Conservation (phyloP, 495 filamentous ascomycete genomes). For the Tuber umbilicatum region DNA sequence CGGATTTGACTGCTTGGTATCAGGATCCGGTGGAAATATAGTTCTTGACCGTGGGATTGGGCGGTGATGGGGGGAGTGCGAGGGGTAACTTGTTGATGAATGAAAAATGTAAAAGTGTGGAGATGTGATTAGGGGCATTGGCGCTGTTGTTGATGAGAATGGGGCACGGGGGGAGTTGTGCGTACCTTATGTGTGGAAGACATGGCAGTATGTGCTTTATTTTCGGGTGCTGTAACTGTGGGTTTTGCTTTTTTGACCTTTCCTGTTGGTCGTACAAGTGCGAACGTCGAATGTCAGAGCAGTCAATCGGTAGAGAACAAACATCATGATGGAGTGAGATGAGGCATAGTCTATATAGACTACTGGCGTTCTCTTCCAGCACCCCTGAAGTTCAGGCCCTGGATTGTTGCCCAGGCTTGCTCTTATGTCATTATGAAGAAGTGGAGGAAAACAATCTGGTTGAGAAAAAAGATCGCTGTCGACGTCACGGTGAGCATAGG, state of each 20-base stretch:
- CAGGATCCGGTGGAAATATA: conserved; percentile 14
- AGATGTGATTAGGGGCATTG: conserved; percentile 15
- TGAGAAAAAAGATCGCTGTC: background rate
- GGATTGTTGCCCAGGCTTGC: too few relatives aligned
- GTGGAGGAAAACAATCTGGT: background rate
- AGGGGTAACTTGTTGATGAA: conserved; percentile 8
- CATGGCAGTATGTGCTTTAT: conserved; percentile 1
- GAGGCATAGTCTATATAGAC: background rate
- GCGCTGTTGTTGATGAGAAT: conserved; percentile 12
- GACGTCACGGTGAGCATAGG: background rate
- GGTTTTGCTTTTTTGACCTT: background rate
- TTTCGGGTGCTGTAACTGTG: background rate
- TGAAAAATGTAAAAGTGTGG: conserved; percentile 3
- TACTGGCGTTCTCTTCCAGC: background rate
- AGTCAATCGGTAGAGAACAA: background rate
- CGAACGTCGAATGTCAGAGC: background rate
- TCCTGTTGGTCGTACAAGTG: background rate
- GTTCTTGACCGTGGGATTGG: conserved; percentile 18
- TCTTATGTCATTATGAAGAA: background rate
- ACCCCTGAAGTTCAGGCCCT: background rate
- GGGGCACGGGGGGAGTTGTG: conserved; percentile 11
- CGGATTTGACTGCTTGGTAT: conserved; percentile 17
- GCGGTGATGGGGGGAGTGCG: conserved; percentile 21
- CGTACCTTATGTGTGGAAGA: conserved; percentile 23
- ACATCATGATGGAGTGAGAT: background rate